Base-by-base conservation (phyloP, 2,329 filamentous ascomycete genomes). In the Laburnicola sp. region DNA sequence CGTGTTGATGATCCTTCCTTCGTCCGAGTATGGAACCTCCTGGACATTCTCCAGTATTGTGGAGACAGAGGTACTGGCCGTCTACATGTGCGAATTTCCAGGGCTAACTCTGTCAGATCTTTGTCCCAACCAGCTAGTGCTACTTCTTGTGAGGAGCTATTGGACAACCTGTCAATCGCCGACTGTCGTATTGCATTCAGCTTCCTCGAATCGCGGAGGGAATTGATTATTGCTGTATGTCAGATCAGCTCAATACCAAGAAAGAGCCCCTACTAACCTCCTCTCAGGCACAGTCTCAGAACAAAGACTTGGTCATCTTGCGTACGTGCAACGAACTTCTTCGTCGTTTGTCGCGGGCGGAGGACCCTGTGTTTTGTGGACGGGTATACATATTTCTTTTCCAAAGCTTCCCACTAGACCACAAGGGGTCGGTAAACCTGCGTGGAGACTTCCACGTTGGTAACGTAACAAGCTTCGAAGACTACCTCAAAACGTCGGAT, bases 321-420 rank as follows among this genome's bases (percentile, higher is more conserved):
- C 83, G 94, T 65, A 89, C 88, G 53, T 99, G 94, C 75, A 99
- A 97, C 72, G 94, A 97, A 74, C 80, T 99, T 11, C 79, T 99
- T n/a, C 86, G 93, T 31, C 84, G 94, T 39, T 80, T 99, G 2
- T 97, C 94, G n/a, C 85, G 94, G 50, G 93, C 94, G 3, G 92
- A 97, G 71, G 94, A 99, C 72, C 95, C 94, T 0, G 91, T 95
- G 0, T 99, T 99, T 70, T 99, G 94, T 67, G 94, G 94, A 11
- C 84, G 94, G 34, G 94, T 99, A 25, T 97, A 97, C 73, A 97
- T 99, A 58, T 99, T 97, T 73, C 84, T 99, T 69, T 99, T 97
- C 73, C 94, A 99, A 72, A 96, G 91, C 71, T 97, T 99, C 66
- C 94, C 94, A 1, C 80, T 99, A 0, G 93, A 93, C 28, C 95